Evolutionary conservation across 2,329 filamentous ascomycete genomes (phyloP), one percentile per base, ranked within the genome.

Genomic region (Colletotrichum lupini): DNA sequence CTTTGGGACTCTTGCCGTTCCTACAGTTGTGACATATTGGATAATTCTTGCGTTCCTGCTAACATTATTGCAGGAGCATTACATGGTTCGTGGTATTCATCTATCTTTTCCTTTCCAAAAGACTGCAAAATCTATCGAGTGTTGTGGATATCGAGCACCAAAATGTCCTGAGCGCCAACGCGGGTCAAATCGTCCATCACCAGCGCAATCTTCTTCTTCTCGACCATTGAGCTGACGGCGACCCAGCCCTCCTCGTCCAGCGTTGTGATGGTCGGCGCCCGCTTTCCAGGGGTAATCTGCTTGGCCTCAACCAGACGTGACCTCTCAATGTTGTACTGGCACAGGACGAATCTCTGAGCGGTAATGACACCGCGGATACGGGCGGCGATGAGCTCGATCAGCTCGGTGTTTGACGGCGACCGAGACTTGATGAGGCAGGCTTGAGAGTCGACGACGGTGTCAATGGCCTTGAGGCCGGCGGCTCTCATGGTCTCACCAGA

Each of bases 401-500:
- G 87, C 75, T 92, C 91, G 4, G 91, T 90, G 83, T 98, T 94
- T 74, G 93, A 94, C 5, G 95, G 92, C 70, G 92, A 90, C 81
- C 92, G 95, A 55, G 95, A 98, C 86, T 96, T 96, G 87, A 99
- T 95, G 72, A 99, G 89, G 60, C 98, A 93, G 37, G 97, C 95
- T 22, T 93, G 94, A 68, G 93, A 95, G 70, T 95, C 92, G 64
- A 98, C 89, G 30, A 99, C 95, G 2, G 97, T 99, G 78, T 97
- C 95, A 78, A 98, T 98, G 69, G 96, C 93, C 85, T 95, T 95
- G 63, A 99, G 89, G 28, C 97, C 97, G 56, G 96, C 96, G 24
- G 96, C 97, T 80, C 94, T 93, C 97, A 99, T 99, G 0, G 97
- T 99, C 84, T 98, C 96, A 69, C 97, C 97, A 24, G 97, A 98